These are phyloP conservation scores for Kodamaea sp. DNA, from an alignment of 1,139 yeast genomes.

Conservation along the genomic window DNA sequence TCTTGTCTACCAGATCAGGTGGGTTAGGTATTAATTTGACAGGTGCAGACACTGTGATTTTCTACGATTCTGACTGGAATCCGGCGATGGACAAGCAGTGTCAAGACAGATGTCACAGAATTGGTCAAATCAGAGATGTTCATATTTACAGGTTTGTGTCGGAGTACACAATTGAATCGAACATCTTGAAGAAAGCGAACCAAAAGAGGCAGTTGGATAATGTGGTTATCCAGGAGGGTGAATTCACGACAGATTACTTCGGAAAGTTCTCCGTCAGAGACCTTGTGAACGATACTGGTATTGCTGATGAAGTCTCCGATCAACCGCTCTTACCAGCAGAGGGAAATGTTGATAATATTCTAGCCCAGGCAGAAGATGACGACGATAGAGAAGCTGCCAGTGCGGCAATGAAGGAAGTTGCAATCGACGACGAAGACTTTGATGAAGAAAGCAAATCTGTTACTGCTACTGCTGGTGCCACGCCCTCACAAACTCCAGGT, in stretches of 20 bases:
- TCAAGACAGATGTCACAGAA: conserved; percentile 98
- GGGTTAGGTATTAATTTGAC: conserved; percentile 97
- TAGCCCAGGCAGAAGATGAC: conserved; percentile 95
- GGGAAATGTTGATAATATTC: conserved; percentile 60
- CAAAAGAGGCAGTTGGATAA: conserved; percentile 94
- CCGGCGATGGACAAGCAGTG: conserved; percentile 99
- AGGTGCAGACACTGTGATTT: conserved; percentile 99
- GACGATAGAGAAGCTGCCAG: conserved; percentile 94
- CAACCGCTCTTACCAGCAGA: conserved; percentile 41
- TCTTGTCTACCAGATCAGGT: conserved; percentile 93
- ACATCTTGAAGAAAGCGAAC: conserved; percentile 90
- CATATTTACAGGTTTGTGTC: conserved; percentile 96
- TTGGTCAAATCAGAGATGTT: conserved; percentile 97
- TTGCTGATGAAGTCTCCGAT: conserved; percentile 34
- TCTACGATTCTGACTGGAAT: conserved; percentile 99
- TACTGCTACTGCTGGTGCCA: conserved; percentile 37
- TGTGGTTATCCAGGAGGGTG: conserved; percentile 97
- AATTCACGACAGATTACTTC: conserved; percentile 94
- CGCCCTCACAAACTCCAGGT: conserved; percentile 26
- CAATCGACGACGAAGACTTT: conserved; percentile 83
- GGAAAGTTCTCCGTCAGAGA: conserved; percentile 89
- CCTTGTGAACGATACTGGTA: conserved; percentile 66
- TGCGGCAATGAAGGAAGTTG: conserved; percentile 85
- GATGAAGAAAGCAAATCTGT: conserved; percentile 37
- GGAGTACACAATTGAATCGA: conserved; percentile 94